These are phyloP conservation scores for Raffaelea albimanens DNA, from an alignment of 2,329 filamentous ascomycete genomes.

Conservation along the genomic window DNA sequence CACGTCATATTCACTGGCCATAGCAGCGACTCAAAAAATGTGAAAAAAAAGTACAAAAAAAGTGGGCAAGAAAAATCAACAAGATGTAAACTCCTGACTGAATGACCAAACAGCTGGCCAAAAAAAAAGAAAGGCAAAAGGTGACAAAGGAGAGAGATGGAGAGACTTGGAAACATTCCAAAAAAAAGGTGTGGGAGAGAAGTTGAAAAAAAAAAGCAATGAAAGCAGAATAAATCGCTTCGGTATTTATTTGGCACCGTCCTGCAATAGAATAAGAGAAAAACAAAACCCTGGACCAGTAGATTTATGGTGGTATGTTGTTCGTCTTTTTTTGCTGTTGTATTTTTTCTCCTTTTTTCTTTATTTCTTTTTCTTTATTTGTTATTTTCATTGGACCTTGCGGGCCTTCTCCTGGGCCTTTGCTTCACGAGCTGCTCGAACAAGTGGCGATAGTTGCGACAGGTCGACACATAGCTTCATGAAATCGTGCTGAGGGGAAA, in stretches of 20 bases:
- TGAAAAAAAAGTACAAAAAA: not conserved
- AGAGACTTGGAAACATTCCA: too few relatives aligned
- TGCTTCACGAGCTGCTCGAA: slow-evolving; percentile 75
- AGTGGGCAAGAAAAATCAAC: not conserved
- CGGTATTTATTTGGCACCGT: too few relatives aligned
- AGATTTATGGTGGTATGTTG: not conserved
- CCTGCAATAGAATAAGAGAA: not conserved
- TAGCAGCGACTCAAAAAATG: not conserved
- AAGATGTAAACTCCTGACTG: not conserved
- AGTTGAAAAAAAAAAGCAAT: too few relatives aligned
- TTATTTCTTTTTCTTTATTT: not conserved
- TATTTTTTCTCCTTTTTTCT: not conserved
- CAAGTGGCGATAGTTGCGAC: slow-evolving; percentile 72
- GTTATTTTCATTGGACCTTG: slow-evolving; percentile 39
- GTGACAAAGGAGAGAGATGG: too few relatives aligned
- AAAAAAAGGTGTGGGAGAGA: too few relatives aligned
- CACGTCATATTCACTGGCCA: too few relatives aligned
- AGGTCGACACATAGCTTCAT: slow-evolving; percentile 69
- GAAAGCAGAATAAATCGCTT: too few relatives aligned
- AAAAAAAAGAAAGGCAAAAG: too few relatives aligned
- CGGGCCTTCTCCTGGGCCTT: slow-evolving; percentile 76
- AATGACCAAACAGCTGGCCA: too few relatives aligned
- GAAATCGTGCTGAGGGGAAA: slow-evolving; percentile 57
- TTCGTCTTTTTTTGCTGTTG: not conserved
- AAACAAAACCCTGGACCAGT: not conserved